phyloP scores from a whole-genome alignment of 108 stramenopile species.

The Mediolabrus comicus region DNA sequence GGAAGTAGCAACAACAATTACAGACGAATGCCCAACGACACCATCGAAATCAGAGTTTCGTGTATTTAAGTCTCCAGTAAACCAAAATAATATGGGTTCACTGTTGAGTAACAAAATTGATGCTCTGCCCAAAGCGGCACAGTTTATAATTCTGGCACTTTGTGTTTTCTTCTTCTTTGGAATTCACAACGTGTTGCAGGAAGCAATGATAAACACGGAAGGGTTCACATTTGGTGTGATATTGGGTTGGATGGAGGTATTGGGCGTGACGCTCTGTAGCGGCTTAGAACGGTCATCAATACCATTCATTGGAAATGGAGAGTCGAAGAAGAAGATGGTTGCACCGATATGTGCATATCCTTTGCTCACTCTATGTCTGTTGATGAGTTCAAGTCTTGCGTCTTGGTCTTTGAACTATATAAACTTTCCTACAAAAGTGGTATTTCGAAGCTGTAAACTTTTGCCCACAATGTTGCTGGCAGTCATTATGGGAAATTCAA shows the following conservation, averaged over 20 bases:
- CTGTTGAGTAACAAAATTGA: slow-evolving; percentile 35
- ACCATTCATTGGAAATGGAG: slow-evolving; percentile 42
- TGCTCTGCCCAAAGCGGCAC: slow-evolving; percentile 19
- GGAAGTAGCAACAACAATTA: background rate
- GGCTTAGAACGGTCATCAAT: slow-evolving; percentile 68
- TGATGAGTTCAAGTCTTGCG: slow-evolving; percentile 87
- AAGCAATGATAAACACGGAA: slow-evolving; percentile 85
- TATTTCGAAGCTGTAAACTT: slow-evolving; percentile 91
- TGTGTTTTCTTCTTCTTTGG: slow-evolving; percentile 87
- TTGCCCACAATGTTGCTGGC: slow-evolving; percentile 95
- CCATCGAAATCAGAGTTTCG: slow-evolving; percentile 15
- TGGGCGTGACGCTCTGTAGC: slow-evolving; percentile 86
- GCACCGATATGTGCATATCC: slow-evolving; percentile 86
- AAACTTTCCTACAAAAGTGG: slow-evolving; percentile 96
- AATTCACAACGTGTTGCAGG: slow-evolving; percentile 89
- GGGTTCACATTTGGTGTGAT: slow-evolving; percentile 88
- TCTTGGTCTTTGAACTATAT: slow-evolving; percentile 93
- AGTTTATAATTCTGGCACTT: slow-evolving; percentile 29
- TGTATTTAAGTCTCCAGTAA: background rate
- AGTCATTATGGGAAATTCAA: slow-evolving; percentile 71
- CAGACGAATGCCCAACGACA: slow-evolving; percentile 13
- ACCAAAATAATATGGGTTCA: slow-evolving; percentile 14
- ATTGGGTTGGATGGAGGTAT: slow-evolving; percentile 94
- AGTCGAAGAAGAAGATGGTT: slow-evolving; percentile 57
- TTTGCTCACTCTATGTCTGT: slow-evolving; percentile 73